phyloP scores from a whole-genome alignment of 176 grass and related monocot species.

The Musa troglodytarum region DNA sequence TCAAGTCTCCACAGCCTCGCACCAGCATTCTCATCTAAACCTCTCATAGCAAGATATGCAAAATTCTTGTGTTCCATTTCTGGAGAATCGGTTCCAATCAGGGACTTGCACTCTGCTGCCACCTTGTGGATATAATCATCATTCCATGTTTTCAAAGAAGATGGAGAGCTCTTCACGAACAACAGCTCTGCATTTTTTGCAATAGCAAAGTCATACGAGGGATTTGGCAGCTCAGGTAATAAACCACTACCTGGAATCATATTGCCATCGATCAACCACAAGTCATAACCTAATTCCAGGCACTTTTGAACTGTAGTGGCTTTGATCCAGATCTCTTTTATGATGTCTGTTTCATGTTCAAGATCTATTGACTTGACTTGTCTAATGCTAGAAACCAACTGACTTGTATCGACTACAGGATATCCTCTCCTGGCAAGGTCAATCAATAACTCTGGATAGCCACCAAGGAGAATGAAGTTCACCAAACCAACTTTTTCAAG shows the following conservation, averaged over 20 bases:
- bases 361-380: slow-evolving; percentile 11
- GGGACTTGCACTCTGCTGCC: slow-evolving; percentile 19
- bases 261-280: slow-evolving; percentile 83
- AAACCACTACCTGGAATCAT: slow-evolving; percentile 46
- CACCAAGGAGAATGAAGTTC: slow-evolving; percentile 62
- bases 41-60: slow-evolving; percentile 29
- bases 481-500: slow-evolving; percentile 52
- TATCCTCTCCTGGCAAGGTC: slow-evolving; percentile 87
- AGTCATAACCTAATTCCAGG: slow-evolving; percentile 65
- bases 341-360: slow-evolving; percentile 21
- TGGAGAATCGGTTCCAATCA: slow-evolving; percentile 16
- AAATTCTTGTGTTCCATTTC: slow-evolving; percentile 27
- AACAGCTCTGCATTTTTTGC: slow-evolving; percentile 45
- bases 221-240: slow-evolving; percentile 42
- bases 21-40: slow-evolving; percentile 27
- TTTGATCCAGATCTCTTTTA: slow-evolving; percentile 49
- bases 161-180: slow-evolving; percentile 51
- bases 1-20: slow-evolving; percentile 44
- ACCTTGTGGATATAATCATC: slow-evolving; percentile 39
- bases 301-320: slow-evolving; percentile 49
- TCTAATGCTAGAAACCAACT: slow-evolving; percentile 34
- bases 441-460: slow-evolving; percentile 48
- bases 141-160: slow-evolving; percentile 50
- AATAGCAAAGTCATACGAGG: slow-evolving; percentile 45
- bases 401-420: slow-evolving; percentile 51